phyloP scores from a whole-genome alignment of 1,139 yeast genomes.

The Suhomyces wounanorum region DNA sequence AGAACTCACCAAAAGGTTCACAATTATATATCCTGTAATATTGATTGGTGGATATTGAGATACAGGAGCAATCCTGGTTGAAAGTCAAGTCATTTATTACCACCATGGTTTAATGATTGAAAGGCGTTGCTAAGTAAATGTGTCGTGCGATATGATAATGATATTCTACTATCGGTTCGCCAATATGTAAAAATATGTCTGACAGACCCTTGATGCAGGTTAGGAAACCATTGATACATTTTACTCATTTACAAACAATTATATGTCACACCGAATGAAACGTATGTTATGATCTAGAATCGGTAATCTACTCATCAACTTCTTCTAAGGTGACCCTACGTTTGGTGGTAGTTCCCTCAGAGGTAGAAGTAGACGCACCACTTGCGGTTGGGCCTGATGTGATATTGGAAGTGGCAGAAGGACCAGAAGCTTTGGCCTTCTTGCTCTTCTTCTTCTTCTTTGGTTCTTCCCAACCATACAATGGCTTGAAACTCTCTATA shows the following conservation, averaged over 20 bases:
- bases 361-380: constrained; percentile 18
- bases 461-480: constrained; percentile 81
- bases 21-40: constrained; percentile 45
- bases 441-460: constrained; percentile 29
- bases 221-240: background rate
- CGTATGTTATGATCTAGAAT: background rate
- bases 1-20: constrained; percentile 52
- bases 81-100: constrained; percentile 43
- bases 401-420: constrained; percentile 9
- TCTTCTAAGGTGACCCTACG: constrained; percentile 42
- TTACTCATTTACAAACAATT: background rate
- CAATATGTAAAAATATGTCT: background rate
- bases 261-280: background rate
- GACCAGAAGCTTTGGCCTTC: constrained; percentile 10
- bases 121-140: background rate
- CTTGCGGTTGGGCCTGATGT: background rate
- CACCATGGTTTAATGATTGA: constrained; percentile 13
- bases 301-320: constrained; percentile 40
- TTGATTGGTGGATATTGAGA: constrained; percentile 38
- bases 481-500: constrained; percentile 85
- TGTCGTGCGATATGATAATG: background rate
- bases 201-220: constrained; percentile 1
- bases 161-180: background rate
- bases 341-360: constrained; percentile 16
- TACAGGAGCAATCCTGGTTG: constrained; percentile 48